Base-by-base conservation (phyloP, 2,329 filamentous ascomycete genomes). In the Ophiostoma sp. region DNA sequence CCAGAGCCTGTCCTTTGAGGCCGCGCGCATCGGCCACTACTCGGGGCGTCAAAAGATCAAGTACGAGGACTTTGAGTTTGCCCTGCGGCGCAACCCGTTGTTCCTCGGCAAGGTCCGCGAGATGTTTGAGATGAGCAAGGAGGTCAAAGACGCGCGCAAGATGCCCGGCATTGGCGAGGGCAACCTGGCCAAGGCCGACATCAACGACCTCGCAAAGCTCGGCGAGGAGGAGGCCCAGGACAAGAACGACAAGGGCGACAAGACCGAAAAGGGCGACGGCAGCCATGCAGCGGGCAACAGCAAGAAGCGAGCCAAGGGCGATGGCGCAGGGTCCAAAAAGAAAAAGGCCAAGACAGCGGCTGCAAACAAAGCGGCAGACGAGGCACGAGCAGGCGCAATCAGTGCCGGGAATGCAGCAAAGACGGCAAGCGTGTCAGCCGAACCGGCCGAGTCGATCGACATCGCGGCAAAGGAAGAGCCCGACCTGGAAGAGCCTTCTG, bases 21-120 rank as follows among this genome's bases (percentile, higher is more conserved):
- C 95, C 4, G 92, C 93, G 4, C 87, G 91, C 62, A 89, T 89
- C 67, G 95, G 95, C 0, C 88, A 91, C 77, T 92, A 96, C 78
- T 88, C 91, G 2, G 90, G 93, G 0, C 90, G 95, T 1, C 92
- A 96, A 75, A 99, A 99, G 80, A 93, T 99, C 80, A 99, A 99
- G 78, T 91, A 96, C 75, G 94, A 97, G 75, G 95, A 99, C 79
- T 97, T 99, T 80, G 93, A 96, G 75, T 99, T 96, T 79, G 92
- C 93, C 52, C 86, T 98, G 73, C 87, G 95, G 44, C 87, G 90
- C 72, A 96, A 98, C 75, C 89, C 91, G 8, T 83, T 86, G 69
- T 96, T 96, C 76, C 82, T 98, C 60, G 95, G 95, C 65, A 88
- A 94, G 75, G 93, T 98, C 67, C 88, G 92, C 76, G 93, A 97